Evolutionary conservation across 2,329 filamentous ascomycete species (phyloP), one percentile per base, ranked within the genome.

Genomic region (Emydomyces testavorans): DNA sequence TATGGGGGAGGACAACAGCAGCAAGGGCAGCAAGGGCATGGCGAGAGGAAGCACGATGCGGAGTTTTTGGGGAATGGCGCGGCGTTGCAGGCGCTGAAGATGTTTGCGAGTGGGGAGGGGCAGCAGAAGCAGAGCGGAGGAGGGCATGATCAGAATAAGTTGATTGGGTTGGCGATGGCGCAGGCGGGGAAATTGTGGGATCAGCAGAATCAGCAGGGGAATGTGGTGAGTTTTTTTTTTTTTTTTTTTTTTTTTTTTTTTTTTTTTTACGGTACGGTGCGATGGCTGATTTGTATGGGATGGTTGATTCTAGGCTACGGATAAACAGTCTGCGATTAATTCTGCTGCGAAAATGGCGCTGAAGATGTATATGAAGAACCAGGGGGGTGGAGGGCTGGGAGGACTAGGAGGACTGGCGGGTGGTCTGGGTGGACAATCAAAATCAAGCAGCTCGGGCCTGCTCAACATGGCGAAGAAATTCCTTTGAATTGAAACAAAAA

Each of bases 281-380:
- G 10, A 10, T 24, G 18, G 37, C 37, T 48, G 15, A 46, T 16
- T 24, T 2, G 1, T 20, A 6, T 3, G 13, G 10, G 18, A 13
- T 26, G n/a, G 1, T 48, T 15, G 13, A n/a, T n/a, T n/a, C n/a
- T 48, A 68, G 65, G 53, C 75, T 21, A 77, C 82, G 4, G 83
- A 78, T 67, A 94, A 94, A 76, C 79, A 94, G 67, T 80, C 79
- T 40, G 86, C 80, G 42, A 71, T 95, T 39, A 79, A 83, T 62
- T 73, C 80, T 64, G 89, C 89, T 2, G 88, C 80, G 1, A 82
- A 94, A 73, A 83, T 85, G 76, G 89, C 88, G 2, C 66, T 94
- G 58, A 88, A 94, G 76, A 83, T 94, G 78, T 94, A 89, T 66
- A 70, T 93, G 71, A 89, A 94, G 77, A 79, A 76, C 57, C 75